Percentiles rank a stretch among this genome's conserved stretches.
Evolutionary conservation across 2,329 filamentous ascomycete species (phyloP).

Genomic region (Cryoendolithus antarcticus): DNA sequence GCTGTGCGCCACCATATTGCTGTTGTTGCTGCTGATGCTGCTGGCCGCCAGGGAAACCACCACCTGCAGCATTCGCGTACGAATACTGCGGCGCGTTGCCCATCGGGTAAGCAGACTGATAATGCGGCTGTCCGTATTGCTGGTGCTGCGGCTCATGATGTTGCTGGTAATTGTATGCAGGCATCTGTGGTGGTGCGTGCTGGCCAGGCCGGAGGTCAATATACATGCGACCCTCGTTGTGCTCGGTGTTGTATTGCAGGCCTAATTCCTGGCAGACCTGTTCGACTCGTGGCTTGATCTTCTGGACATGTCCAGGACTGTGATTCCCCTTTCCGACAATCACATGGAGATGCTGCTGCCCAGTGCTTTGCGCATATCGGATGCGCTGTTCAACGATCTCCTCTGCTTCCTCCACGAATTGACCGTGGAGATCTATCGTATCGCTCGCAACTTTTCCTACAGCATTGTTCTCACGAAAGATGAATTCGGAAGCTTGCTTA

Average conservation of each 20-base stretch:
- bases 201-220: conserved; percentile 64
- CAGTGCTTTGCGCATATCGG: conserved; percentile 57
- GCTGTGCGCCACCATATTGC: conserved; percentile 29
- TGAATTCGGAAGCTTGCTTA: conserved; percentile 80
- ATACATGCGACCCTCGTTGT: conserved; percentile 80
- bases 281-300: conserved; percentile 91
- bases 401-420: conserved; percentile 91
- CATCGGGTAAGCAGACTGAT: conserved; percentile 27
- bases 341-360: conserved; percentile 76
- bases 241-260: conserved; percentile 71
- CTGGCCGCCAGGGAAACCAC: conserved; percentile 23
- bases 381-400: conserved; percentile 80
- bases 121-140: conserved; percentile 29
- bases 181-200: conserved; percentile 34
- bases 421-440: conserved; percentile 87
- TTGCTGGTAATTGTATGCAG: conserved; percentile 29
- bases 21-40: conserved; percentile 32
- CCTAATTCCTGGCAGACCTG: conserved; percentile 72
- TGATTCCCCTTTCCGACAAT: conserved; percentile 97
- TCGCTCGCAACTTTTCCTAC: conserved; percentile 62
- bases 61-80: conserved; percentile 21
- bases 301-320: conserved; percentile 67
- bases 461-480: conserved; percentile 91
- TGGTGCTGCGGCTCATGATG: conserved; percentile 25
- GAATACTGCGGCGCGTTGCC: conserved; percentile 23